Conservation (phyloP, 768 basidiomycete genomes). For the Nidula microcarpa region DNA sequence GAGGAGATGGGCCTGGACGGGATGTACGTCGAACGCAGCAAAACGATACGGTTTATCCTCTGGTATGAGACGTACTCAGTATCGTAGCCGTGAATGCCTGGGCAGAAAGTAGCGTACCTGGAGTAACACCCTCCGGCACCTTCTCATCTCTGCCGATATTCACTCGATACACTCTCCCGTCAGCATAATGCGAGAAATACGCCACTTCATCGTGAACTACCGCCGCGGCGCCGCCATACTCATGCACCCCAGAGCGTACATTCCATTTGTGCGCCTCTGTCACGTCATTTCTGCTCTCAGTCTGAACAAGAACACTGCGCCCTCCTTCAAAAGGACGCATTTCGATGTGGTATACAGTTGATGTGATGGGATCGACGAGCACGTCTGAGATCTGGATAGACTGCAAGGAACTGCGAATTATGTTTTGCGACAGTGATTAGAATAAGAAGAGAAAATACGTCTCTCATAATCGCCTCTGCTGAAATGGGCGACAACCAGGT, state of each 20-base stretch:
- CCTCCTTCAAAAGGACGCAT: slow-evolving; percentile 48
- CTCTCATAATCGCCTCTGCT: slow-evolving; percentile 40
- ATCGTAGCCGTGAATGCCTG: not conserved
- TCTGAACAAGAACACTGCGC: slow-evolving; percentile 55
- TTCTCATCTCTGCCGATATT: slow-evolving; percentile 26
- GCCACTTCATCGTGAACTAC: slow-evolving; percentile 45
- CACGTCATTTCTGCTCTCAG: slow-evolving; percentile 44
- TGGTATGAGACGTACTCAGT: too few relatives aligned
- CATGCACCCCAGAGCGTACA: slow-evolving; percentile 58
- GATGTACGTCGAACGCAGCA: slow-evolving; percentile 61
- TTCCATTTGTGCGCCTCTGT: slow-evolving; percentile 52
- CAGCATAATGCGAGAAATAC: slow-evolving; percentile 57
- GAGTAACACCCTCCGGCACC: slow-evolving; percentile 59
- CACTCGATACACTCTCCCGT: slow-evolving; percentile 51
- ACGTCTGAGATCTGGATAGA: slow-evolving; percentile 38
- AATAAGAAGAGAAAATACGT: slow-evolving; percentile 20
- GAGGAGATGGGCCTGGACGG: slow-evolving; percentile 46
- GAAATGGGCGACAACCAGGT: slow-evolving; percentile 55
- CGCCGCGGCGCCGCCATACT: slow-evolving; percentile 69
- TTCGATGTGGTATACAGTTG: slow-evolving; percentile 54
- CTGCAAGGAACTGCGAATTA: slow-evolving; percentile 10
- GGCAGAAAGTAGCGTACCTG: slow-evolving; percentile 40
- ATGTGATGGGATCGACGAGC: slow-evolving; percentile 48
- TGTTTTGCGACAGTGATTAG: not conserved
- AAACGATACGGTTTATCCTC: slow-evolving; percentile 55